These are phyloP conservation scores for Eucalyptus brandiana DNA, from an alignment of 345 rosid species.

Conservation along the genomic window DNA sequence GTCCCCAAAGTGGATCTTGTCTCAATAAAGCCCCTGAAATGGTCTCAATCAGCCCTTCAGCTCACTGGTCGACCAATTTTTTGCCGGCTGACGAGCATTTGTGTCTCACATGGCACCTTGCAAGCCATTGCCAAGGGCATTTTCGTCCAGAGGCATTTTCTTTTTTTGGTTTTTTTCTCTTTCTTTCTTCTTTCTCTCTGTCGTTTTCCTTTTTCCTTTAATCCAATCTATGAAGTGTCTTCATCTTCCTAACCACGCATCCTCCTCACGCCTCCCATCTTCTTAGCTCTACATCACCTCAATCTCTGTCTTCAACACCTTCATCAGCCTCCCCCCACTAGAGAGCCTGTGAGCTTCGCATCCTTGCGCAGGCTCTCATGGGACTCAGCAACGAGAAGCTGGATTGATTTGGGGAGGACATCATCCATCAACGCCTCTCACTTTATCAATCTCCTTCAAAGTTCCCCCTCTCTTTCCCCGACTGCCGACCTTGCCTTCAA, in stretches of 20 bases:
- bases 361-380: not conserved
- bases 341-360: not conserved
- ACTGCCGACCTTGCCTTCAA: not conserved
- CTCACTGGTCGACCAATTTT: not conserved
- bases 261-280: not conserved
- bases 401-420: not conserved
- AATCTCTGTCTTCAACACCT: not conserved
- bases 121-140: not conserved
- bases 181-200: not conserved
- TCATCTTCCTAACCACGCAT: not conserved
- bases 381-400: not conserved
- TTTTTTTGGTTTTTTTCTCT: not conserved
- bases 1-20: not conserved
- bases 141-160: not conserved
- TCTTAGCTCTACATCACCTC: not conserved
- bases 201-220: not conserved
- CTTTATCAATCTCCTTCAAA: not conserved
- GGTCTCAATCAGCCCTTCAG: not conserved
- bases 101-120: not conserved
- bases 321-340: not conserved
- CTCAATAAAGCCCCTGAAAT: not conserved
- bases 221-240: not conserved
- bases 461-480: not conserved
- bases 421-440: not conserved
- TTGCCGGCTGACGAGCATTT: not conserved